These are phyloP conservation scores for Phytopythium oedochilum DNA, from an alignment of 352 stramenopile genomes.

Conservation along the genomic window DNA sequence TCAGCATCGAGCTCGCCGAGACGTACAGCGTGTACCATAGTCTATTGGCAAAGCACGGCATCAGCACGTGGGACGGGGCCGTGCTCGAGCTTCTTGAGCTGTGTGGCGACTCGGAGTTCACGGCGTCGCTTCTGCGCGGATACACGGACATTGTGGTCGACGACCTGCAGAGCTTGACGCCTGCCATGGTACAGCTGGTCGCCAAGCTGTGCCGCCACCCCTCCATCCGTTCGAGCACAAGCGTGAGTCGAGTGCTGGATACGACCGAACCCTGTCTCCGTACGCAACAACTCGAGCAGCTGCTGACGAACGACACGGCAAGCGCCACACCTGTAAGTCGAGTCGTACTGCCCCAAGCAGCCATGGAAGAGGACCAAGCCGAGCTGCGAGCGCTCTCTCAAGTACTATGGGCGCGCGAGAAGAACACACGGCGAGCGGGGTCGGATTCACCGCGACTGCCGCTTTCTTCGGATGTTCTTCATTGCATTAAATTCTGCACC, in stretches of 20 bases:
- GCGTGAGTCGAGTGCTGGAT: constrained; percentile 42
- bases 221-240: constrained; percentile 45
- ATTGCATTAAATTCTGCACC: constrained; percentile 15
- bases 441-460: background rate
- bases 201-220: constrained; percentile 29
- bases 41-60: constrained; percentile 42
- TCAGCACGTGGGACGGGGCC: constrained; percentile 64
- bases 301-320: background rate
- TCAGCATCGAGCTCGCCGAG: constrained; percentile 30
- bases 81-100: constrained; percentile 48
- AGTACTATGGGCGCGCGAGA: background rate
- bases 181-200: constrained; percentile 54
- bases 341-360: background rate
- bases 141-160: constrained; percentile 72
- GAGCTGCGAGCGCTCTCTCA: background rate
- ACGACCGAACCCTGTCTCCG: constrained; percentile 22
- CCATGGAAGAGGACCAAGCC: background rate
- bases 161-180: constrained; percentile 61
- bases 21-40: constrained; percentile 48
- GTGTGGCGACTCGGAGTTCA: constrained; percentile 25
- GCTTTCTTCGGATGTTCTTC: background rate
- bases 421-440: background rate
- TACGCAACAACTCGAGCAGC: constrained; percentile 28
- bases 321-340: background rate
- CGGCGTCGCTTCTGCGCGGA: constrained; percentile 22